Conservation (phyloP, 352 stramenopile genomes). For the Pythium sp. region DNA sequence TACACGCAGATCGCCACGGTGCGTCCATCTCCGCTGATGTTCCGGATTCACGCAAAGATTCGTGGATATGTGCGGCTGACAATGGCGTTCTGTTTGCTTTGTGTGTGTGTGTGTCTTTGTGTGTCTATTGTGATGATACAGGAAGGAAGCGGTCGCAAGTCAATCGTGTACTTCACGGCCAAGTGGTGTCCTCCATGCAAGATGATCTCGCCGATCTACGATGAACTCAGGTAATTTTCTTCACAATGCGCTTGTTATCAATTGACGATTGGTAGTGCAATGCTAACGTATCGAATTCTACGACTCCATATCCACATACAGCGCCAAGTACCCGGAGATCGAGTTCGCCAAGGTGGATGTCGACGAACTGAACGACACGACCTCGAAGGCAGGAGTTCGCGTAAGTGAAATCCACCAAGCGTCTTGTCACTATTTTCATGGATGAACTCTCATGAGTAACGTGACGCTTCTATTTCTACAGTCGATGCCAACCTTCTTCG, state of each 20-base stretch:
- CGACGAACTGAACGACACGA: constrained; percentile 78
- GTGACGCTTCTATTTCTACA: constrained; percentile 19
- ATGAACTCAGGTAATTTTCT: constrained; percentile 67
- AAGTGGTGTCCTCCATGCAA: constrained; percentile 92
- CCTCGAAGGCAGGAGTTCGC: constrained; percentile 73
- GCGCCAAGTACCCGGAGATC: constrained; percentile 57
- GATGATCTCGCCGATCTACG: constrained; percentile 87
- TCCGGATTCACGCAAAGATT: background rate
- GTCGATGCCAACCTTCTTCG: constrained; percentile 89
- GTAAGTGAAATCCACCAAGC: constrained; percentile 32
- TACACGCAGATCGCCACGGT: constrained; percentile 73
- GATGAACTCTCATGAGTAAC: background rate
- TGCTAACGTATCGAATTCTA: background rate
- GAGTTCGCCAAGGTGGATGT: constrained; percentile 87
- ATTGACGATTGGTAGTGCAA: background rate
- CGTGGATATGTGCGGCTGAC: background rate
- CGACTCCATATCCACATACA: constrained; percentile 12
- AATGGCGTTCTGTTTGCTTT: background rate
- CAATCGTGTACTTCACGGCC: constrained; percentile 89
- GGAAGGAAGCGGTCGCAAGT: constrained; percentile 61
- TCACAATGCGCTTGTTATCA: background rate
- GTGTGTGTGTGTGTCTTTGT: background rate
- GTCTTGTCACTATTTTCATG: background rate
- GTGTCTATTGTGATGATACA: constrained; percentile 13
- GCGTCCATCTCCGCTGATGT: background rate